Conservation (phyloP, 176 grass and related monocot genomes). For the Rhynchospora tenuis region DNA sequence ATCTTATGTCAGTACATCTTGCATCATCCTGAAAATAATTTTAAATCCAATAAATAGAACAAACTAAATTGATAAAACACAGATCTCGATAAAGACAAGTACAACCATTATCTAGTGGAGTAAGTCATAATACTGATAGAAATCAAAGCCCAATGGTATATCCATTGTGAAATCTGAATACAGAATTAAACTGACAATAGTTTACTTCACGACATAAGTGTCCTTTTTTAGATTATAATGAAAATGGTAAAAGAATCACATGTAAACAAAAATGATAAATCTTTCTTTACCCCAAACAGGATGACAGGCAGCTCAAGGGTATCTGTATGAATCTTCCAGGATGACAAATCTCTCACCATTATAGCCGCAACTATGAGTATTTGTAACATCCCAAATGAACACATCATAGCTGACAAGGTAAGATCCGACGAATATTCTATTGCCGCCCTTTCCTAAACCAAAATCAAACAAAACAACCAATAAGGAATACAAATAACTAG, state of each 20-base stretch:
- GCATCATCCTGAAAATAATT: not conserved
- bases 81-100: not conserved
- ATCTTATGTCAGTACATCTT: not conserved
- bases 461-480: not conserved
- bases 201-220: too few relatives aligned
- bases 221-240: not conserved
- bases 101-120: not conserved
- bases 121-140: not conserved
- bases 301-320: constrained; percentile 19
- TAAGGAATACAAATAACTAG: not conserved
- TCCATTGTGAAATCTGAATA: not conserved
- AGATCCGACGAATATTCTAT: constrained; percentile 27
- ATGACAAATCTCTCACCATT: constrained; percentile 21
- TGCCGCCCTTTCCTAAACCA: constrained; percentile 28
- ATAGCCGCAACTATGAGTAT: constrained; percentile 9
- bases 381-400: constrained; percentile 14
- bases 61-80: not conserved
- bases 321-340: constrained; percentile 21
- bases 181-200: too few relatives aligned
- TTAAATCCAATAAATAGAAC: not conserved
- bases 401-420: constrained; percentile 29
- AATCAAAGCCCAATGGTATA: not conserved
- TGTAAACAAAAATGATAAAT: not conserved
- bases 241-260: not conserved
- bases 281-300: constrained; percentile 5